Conservation (phyloP, 2,329 filamentous ascomycete genomes). For the Salinomyces thailandicus region DNA sequence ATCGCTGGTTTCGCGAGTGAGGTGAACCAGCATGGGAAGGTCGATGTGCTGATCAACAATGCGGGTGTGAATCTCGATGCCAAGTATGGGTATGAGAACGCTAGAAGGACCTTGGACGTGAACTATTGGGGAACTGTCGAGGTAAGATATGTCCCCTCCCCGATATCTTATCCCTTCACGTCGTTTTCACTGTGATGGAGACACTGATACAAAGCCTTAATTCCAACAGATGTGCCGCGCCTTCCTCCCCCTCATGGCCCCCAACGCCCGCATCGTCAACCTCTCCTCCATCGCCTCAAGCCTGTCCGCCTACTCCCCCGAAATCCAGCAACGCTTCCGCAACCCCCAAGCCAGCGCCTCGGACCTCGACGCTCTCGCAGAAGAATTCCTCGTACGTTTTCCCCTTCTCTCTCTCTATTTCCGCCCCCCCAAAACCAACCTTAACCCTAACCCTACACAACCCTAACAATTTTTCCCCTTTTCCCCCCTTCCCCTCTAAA, state of each 20-base stretch:
- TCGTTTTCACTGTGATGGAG: too few relatives aligned
- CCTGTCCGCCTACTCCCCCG: slow-evolving; percentile 21
- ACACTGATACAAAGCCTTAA: not conserved
- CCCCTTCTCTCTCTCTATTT: not conserved
- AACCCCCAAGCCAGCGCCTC: slow-evolving; percentile 12
- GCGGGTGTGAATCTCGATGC: slow-evolving; percentile 25
- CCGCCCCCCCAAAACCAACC: not conserved
- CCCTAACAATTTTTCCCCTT: not conserved
- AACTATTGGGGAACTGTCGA: slow-evolving; percentile 28
- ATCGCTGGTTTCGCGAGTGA: slow-evolving; percentile 20
- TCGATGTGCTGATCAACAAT: slow-evolving; percentile 31
- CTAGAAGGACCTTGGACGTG: slow-evolving; percentile 24
- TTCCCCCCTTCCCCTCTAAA: not conserved
- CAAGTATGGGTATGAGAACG: slow-evolving; percentile 19
- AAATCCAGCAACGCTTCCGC: slow-evolving; percentile 19
- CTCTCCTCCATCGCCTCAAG: slow-evolving; percentile 25
- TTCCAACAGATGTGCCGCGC: slow-evolving; percentile 21
- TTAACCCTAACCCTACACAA: too few relatives aligned
- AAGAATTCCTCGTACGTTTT: slow-evolving; percentile 19
- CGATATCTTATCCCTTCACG: not conserved
- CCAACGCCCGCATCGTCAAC: slow-evolving; percentile 27
- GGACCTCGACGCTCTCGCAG: slow-evolving; percentile 22
- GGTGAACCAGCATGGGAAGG: slow-evolving; percentile 14
- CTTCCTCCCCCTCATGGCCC: slow-evolving; percentile 21
- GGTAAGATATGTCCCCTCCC: too few relatives aligned